A percentile compares a stretch with the other conserved stretches of the same genome.
Evolutionary conservation across 2,329 filamentous ascomycete species (phyloP).

Genomic region (Fusarium anguioides): DNA sequence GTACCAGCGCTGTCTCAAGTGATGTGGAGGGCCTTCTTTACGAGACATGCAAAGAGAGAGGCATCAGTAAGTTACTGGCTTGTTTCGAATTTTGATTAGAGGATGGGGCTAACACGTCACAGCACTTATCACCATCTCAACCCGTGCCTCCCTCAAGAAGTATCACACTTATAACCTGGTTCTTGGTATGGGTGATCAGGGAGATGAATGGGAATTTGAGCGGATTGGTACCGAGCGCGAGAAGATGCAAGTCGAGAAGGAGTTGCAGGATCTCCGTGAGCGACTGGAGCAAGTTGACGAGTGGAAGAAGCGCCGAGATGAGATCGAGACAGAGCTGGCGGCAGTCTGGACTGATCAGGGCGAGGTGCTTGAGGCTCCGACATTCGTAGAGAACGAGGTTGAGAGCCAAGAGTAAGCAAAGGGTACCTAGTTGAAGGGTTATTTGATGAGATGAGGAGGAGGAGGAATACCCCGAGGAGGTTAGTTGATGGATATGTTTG

Average conservation of each 20-base stretch:
- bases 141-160: conserved; percentile 91
- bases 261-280: conserved; percentile 85
- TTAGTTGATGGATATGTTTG: conserved; percentile 10
- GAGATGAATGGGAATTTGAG: conserved; percentile 92
- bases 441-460: neutral
- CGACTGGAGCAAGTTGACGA: conserved; percentile 82
- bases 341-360: conserved; percentile 69
- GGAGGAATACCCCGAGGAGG: conserved; percentile 18
- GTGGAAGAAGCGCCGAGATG: conserved; percentile 81
- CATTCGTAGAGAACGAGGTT: conserved; percentile 49
- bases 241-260: conserved; percentile 92
- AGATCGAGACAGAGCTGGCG: conserved; percentile 85
- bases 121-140: conserved; percentile 95
- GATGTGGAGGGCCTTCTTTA: conserved; percentile 96
- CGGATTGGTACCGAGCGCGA: conserved; percentile 93
- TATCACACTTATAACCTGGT: conserved; percentile 94
- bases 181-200: conserved; percentile 81
- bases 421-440: conserved; percentile 14
- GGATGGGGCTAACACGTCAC: conserved; percentile 34
- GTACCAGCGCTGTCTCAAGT: conserved; percentile 90
- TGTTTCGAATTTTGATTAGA: neutral
- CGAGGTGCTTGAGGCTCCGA: conserved; percentile 60
- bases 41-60: conserved; percentile 90
- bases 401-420: conserved; percentile 25
- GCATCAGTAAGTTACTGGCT: conserved; percentile 77